Evolutionary conservation across 306 rosid genomes (phyloP), one percentile per base, ranked within the genome.

Genomic region (Delonix regia): DNA sequence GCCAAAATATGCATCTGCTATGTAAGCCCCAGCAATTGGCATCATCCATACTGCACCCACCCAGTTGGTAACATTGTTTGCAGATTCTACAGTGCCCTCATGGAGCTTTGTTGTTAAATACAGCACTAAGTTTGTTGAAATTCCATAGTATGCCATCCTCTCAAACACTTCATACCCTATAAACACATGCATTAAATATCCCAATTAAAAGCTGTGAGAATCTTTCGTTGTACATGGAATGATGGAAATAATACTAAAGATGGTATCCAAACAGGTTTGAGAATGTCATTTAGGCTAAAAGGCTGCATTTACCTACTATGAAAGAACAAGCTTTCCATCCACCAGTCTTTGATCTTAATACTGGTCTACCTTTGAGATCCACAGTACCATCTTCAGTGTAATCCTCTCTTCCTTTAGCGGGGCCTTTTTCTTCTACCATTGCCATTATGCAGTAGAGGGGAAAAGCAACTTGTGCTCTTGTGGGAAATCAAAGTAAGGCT

Each of bases 121-220:
- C 7, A 90, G 4, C 66, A 91, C 93, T 5, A 90, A 71, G 78
- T 90, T 93, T 72, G 95, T 44, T 76, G 91, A 51, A 28, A 93
- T 87, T 42, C 98, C 97, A 42, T 86, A 83, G 77, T 83, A 86
- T 72, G 98, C 97, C 97, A 93, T 93, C 87, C 98, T 91, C 81
- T 93, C 96, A 83, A 93, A 88, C 62, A 90, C 81, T 83, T 89
- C 94, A 72, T 88, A 88, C 60, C 85, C 97, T 89, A 38, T 67
- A 51, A 49, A 64, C 33, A 45, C 7, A 69, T 21, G 7, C 64
- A 53, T 15, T 9, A 5, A 52, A 27, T 28, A 3, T 39, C 2
- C 14, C 15, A 11, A 1, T 16, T 12, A 41, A 41, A 4, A 9
- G 11, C 2, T 45, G 51, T 14, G 51, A 13, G 51, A 48, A 57